Evolutionary conservation across 805 yeast genomes (phyloP).

Genomic region (Blastobotrys parvus): DNA sequence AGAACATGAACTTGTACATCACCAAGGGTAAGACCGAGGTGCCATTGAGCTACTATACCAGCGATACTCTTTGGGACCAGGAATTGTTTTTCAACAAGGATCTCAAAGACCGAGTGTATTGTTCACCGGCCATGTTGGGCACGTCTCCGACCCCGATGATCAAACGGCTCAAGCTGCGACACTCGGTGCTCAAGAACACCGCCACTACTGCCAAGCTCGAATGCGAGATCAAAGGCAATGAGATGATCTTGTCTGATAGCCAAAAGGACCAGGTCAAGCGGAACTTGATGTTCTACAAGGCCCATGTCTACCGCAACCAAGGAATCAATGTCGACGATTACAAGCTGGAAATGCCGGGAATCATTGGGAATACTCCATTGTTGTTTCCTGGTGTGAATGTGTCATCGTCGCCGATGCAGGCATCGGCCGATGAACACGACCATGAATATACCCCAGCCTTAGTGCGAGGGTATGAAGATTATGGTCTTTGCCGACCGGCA

Average conservation of each 20-base stretch:
- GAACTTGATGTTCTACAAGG: too few relatives aligned
- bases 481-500: too few relatives aligned
- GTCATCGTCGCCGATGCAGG: too few relatives aligned
- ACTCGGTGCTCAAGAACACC: background rate
- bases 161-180: background rate
- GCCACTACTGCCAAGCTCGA: background rate
- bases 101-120: background rate
- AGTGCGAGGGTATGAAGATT: too few relatives aligned
- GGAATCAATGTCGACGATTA: background rate
- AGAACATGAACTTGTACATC: slow-evolving; percentile 54
- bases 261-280: too few relatives aligned
- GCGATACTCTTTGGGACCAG: slow-evolving; percentile 1
- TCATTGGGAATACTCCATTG: too few relatives aligned
- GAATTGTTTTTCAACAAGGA: background rate
- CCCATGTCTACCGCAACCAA: background rate
- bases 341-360: too few relatives aligned
- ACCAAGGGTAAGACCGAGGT: slow-evolving; percentile 33
- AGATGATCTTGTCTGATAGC: too few relatives aligned
- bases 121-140: slow-evolving; percentile 1
- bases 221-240: too few relatives aligned
- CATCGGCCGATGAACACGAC: too few relatives aligned
- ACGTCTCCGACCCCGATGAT: background rate
- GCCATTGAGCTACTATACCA: slow-evolving; percentile 1
- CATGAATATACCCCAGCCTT: too few relatives aligned
- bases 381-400: too few relatives aligned